Evolutionary conservation across 495 filamentous ascomycete species (phyloP).

Genomic region (Pyronema domesticum): DNA sequence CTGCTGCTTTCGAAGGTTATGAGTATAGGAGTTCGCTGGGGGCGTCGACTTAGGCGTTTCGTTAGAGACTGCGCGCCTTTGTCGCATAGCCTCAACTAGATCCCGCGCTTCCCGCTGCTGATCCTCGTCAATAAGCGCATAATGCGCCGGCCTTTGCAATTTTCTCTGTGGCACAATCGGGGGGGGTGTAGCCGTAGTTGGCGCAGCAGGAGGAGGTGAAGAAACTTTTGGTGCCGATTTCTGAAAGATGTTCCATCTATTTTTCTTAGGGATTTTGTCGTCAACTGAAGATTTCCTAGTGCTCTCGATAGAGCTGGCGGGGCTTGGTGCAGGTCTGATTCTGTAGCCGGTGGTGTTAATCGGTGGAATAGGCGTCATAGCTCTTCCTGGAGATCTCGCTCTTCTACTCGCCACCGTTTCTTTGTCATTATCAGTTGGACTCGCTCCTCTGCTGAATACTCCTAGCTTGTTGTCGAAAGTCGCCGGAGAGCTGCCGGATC

Average conservation of each 20-base stretch:
- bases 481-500: constrained; percentile 14
- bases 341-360: constrained; percentile 3
- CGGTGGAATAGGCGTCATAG: constrained; percentile 13
- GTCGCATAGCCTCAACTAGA: constrained; percentile 29
- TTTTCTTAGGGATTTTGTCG: constrained; percentile 16
- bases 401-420: constrained; percentile 6
- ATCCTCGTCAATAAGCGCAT: constrained; percentile 59
- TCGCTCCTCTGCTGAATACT: constrained; percentile 4
- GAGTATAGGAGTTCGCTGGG: not conserved
- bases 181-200: not conserved
- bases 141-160: constrained; percentile 40
- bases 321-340: not conserved
- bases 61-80: constrained; percentile 3
- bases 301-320: not conserved
- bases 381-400: not conserved
- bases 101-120: constrained; percentile 46
- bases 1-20: constrained; percentile 1
- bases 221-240: constrained; percentile 37
- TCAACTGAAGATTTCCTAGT: constrained; percentile 1
- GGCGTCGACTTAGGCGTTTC: not conserved
- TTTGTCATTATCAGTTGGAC: not conserved
- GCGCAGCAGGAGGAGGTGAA: constrained; percentile 14
- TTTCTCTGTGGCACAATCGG: not conserved
- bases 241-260: constrained; percentile 74
- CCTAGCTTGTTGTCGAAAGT: constrained; percentile 6